Percentiles rank a stretch among this genome's conserved stretches.
Evolutionary conservation across 257 asterid genomes (phyloP).

Genomic region (Jaltomata sinuosa): DNA sequence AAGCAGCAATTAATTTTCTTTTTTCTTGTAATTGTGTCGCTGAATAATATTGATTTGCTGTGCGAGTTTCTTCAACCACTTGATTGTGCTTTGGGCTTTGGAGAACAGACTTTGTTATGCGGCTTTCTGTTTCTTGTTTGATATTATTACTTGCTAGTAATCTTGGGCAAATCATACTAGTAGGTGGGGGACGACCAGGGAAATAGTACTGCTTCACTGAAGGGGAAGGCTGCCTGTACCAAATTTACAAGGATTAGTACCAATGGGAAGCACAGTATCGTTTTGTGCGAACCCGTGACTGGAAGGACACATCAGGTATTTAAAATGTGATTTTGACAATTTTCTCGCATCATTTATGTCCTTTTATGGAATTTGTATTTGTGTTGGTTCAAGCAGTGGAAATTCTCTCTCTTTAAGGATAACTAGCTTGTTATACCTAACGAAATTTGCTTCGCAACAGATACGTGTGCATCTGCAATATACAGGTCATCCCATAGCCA

Average conservation of each 20-base stretch:
- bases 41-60: neutral
- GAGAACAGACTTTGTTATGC: neutral
- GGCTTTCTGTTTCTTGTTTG: neutral
- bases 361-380: neutral
- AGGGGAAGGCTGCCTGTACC: conserved; percentile 86
- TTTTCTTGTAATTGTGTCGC: neutral
- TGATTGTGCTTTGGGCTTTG: neutral
- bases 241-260: conserved; percentile 84
- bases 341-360: neutral
- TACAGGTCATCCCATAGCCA: conserved; percentile 89
- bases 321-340: neutral
- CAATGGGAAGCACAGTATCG: conserved; percentile 70
- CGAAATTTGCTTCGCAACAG: conserved; percentile 29
- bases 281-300: conserved; percentile 76
- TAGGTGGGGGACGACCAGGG: conserved; percentile 38
- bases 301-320: conserved; percentile 97
- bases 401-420: neutral
- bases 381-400: neutral
- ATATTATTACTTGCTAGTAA: neutral
- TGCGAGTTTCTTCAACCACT: neutral
- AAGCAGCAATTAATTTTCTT: neutral
- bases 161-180: conserved; percentile 7
- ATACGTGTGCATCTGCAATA: conserved; percentile 88
- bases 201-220: conserved; percentile 16
- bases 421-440: neutral